Evolutionary conservation across 2,329 filamentous ascomycete species (phyloP), one percentile per base, ranked within the genome.

Genomic region (Daldinia sp.): DNA sequence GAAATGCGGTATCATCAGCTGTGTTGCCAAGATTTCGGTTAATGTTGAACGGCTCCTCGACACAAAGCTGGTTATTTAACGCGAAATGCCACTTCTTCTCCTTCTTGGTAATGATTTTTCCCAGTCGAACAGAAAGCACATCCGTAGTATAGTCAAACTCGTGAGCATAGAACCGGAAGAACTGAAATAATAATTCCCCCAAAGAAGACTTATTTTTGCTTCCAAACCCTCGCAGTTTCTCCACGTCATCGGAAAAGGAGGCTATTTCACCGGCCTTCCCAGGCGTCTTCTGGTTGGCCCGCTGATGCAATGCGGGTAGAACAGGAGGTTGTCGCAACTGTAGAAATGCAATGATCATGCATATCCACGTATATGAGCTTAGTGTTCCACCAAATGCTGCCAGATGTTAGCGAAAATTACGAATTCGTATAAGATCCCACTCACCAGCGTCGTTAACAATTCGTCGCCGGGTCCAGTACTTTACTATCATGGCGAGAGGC

Each of bases 301-400:
- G 86, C 76, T 94, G 90, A 78, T 98, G 96, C 37, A 99, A 85
- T 15, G 92, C 89, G 3, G 96, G 96, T 23, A 99, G 82, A 61
- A 99, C 88, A 0, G 95, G 92, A 15, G 93, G 92, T 67, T 91
- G 87, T 74, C 94, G 90, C 58, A 93, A 92, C 81, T 99, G 96
- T 28, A 99, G 86, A 77, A 98, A 99, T 74, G 94, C 97, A 78
- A 99, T 92, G 73, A 98, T 97, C 86, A 99, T 89, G 81, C 96
- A 99, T 78, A 98, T 98, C 96, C 96, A 99, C 23, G 96, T 98
- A 78, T 99, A 99, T 18, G 96, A 99, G 80, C 95, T 98, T 67
- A 99, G 86, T 6, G 96, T 99, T 64, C 93, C 94, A 70, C 96
- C 94, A 78, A 94, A 93, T 65, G 92, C 96, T 97, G 78, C 37